Evolutionary conservation across 2,329 filamentous ascomycete species (phyloP).

Genomic region (Colletotrichum endophyticum): DNA sequence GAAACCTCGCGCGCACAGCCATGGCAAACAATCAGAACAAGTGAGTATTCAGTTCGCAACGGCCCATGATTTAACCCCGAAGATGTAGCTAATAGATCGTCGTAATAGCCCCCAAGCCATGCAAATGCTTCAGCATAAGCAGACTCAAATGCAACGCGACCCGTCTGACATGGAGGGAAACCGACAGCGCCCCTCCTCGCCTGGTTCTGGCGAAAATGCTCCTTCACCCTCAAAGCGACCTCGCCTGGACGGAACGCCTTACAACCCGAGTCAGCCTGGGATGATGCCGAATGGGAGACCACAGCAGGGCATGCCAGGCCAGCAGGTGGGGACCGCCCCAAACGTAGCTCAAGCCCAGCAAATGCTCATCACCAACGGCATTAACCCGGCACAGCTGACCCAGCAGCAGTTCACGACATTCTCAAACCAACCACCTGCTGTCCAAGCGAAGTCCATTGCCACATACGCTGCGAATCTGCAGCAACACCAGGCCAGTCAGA

Average conservation of each 20-base stretch:
- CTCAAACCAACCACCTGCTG: slow-evolving; percentile 57
- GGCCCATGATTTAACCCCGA: not conserved
- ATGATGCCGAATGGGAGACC: slow-evolving; percentile 80
- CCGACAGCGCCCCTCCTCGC: slow-evolving; percentile 81
- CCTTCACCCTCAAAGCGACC: slow-evolving; percentile 92
- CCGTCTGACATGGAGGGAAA: slow-evolving; percentile 87
- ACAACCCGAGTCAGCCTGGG: slow-evolving; percentile 72
- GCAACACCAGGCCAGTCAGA: slow-evolving; percentile 80
- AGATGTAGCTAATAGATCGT: slow-evolving; percentile 9
- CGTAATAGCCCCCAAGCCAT: slow-evolving; percentile 67
- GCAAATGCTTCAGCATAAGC: slow-evolving; percentile 74
- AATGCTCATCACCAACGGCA: slow-evolving; percentile 71
- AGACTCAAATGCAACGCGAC: slow-evolving; percentile 86
- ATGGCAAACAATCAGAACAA: slow-evolving; percentile 80
- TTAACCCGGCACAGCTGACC: slow-evolving; percentile 77
- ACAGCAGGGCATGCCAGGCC: slow-evolving; percentile 72
- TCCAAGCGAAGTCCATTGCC: slow-evolving; percentile 84
- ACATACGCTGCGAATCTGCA: slow-evolving; percentile 86
- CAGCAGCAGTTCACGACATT: slow-evolving; percentile 76
- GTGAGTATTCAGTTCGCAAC: slow-evolving; percentile 49
- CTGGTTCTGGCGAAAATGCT: slow-evolving; percentile 82
- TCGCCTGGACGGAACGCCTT: slow-evolving; percentile 73
- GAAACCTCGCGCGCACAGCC: slow-evolving; percentile 72
- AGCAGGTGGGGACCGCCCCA: slow-evolving; percentile 65
- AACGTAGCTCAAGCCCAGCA: slow-evolving; percentile 59